Evolutionary conservation across 805 yeast species (phyloP).

Genomic region (Kuraishia piskuri): DNA sequence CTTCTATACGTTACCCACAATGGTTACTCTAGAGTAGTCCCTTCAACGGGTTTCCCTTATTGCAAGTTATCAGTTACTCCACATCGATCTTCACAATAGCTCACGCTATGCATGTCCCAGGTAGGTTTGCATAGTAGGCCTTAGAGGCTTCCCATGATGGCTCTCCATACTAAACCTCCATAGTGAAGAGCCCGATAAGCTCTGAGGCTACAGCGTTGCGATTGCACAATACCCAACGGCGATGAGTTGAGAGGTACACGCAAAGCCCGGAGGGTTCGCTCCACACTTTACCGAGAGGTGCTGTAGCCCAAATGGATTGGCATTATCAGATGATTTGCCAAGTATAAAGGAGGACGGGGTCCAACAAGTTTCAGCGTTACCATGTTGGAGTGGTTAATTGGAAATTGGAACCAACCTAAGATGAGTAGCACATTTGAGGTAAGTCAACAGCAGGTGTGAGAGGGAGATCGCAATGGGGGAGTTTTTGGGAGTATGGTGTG

Average conservation of each 20-base stretch:
- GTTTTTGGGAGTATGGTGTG: too few species aligned
- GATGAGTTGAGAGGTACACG: background rate
- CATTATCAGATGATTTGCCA: background rate
- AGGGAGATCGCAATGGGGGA: too few species aligned
- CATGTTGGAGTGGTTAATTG: background rate
- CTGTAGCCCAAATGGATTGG: background rate
- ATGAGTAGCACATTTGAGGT: background rate
- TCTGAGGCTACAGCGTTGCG: background rate
- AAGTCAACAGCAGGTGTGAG: too few species aligned
- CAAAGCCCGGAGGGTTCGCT: background rate
- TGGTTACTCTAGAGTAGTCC: too few species aligned
- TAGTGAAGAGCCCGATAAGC: background rate
- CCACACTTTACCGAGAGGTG: background rate
- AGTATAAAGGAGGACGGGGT: too few species aligned
- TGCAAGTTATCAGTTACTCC: too few species aligned
- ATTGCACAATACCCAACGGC: background rate
- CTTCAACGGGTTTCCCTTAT: too few species aligned
- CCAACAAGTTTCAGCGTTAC: too few species aligned
- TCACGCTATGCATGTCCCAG: too few species aligned
- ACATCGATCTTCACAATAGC: too few species aligned
- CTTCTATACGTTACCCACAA: background rate
- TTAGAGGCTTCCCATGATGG: too few species aligned
- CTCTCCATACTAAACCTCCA: background rate
- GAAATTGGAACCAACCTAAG: background rate
- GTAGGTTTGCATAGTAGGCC: too few species aligned